Evolutionary conservation across 306 rosid species (phyloP).

Genomic region (Castanea sativa): DNA sequence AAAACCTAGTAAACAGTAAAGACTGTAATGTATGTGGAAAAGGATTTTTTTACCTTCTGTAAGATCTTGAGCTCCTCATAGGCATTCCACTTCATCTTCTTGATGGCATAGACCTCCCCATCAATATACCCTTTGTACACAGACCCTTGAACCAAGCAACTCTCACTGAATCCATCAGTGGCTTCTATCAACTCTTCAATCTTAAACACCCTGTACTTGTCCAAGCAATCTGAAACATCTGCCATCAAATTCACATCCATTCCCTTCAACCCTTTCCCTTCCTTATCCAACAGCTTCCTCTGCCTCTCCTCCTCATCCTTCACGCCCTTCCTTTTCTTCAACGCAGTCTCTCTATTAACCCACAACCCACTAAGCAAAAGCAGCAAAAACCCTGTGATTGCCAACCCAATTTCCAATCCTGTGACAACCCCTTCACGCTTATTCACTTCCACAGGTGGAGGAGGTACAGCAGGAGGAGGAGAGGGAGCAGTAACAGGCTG

Average conservation of each 20-base stretch:
- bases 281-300: no score
- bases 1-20: neutral
- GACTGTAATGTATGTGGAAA: neutral
- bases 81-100: constrained; percentile 97
- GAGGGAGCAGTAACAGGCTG: constrained; percentile 44
- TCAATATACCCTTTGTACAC: constrained; percentile 67
- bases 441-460: constrained; percentile 11
- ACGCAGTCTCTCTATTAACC: no score
- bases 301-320: no score
- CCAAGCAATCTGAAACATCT: constrained; percentile 86
- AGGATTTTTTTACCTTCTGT: constrained; percentile 66
- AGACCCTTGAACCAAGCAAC: constrained; percentile 70
- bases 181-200: constrained; percentile 66
- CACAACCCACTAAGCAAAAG: no score
- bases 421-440: no score
- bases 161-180: constrained; percentile 61
- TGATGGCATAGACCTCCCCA: constrained; percentile 69
- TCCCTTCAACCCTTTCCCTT: no score
- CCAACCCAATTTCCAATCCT: no score
- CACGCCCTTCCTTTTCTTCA: no score
- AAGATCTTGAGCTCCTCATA: constrained; percentile 95
- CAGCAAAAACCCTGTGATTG: no score
- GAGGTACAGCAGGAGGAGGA: constrained; percentile 18
- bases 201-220: constrained; percentile 77
- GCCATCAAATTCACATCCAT: no score